These are phyloP conservation scores for Dactylellina parvicollis DNA, from an alignment of 2,329 filamentous ascomycete genomes.

Conservation along the genomic window DNA sequence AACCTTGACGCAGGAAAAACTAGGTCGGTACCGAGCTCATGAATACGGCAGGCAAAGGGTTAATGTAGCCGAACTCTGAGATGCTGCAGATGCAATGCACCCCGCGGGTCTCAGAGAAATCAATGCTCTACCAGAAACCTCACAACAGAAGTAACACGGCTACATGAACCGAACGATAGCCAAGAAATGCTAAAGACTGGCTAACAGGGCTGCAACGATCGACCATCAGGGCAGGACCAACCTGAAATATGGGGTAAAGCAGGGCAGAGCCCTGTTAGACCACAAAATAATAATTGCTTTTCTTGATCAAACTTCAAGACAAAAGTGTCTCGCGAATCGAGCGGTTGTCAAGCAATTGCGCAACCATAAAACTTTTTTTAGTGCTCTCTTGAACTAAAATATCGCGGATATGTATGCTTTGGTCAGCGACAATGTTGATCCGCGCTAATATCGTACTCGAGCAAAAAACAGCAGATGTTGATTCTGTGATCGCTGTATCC, in stretches of 20 bases:
- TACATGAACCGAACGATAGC: slow-evolving; percentile 36
- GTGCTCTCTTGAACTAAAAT: too few relatives aligned
- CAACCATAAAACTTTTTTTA: slow-evolving; percentile 6
- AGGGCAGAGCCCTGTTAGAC: slow-evolving; percentile 39
- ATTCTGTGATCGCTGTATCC: too few relatives aligned
- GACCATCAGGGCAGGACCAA: slow-evolving; percentile 39
- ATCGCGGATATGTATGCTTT: not conserved
- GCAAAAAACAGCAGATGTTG: too few relatives aligned
- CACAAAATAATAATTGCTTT: slow-evolving; percentile 48
- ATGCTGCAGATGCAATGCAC: slow-evolving; percentile 36
- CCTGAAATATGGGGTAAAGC: slow-evolving; percentile 46
- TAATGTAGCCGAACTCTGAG: slow-evolving; percentile 29
- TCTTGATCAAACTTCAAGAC: not conserved
- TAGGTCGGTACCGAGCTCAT: slow-evolving; percentile 51
- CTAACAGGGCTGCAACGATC: slow-evolving; percentile 32
- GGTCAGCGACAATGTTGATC: too few relatives aligned
- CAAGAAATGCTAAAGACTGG: slow-evolving; percentile 36
- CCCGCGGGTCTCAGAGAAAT: slow-evolving; percentile 29
- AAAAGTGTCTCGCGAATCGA: slow-evolving; percentile 37
- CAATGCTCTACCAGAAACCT: slow-evolving; percentile 6
- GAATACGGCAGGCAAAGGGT: slow-evolving; percentile 26
- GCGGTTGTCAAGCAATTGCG: slow-evolving; percentile 41
- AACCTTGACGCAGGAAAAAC: slow-evolving; percentile 34
- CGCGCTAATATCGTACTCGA: too few relatives aligned
- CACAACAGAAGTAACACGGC: slow-evolving; percentile 18